Evolutionary conservation across 1,284 basidiomycete genomes (phyloP).

Genomic region (Apiotrichum gamsii): DNA sequence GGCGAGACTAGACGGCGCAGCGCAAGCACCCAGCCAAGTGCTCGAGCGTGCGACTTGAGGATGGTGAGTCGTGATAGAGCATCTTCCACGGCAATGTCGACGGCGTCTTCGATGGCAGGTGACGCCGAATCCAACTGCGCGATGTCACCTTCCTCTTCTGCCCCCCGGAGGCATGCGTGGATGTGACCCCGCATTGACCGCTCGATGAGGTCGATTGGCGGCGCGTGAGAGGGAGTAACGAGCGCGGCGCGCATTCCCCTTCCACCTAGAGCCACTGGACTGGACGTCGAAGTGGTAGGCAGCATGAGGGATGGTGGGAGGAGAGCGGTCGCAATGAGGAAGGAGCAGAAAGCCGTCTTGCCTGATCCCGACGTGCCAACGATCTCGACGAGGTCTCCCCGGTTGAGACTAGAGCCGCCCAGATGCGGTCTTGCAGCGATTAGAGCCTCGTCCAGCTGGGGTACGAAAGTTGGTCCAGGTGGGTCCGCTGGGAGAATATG

Average conservation of each 20-base stretch:
- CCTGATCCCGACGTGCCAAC: conserved; percentile 42
- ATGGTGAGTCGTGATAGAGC: neutral
- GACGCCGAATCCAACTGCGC: neutral
- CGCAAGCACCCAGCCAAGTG: conserved; percentile 18
- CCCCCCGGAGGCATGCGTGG: conserved; percentile 1
- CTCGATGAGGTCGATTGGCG: conserved; percentile 18
- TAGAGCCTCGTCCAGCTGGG: conserved; percentile 33
- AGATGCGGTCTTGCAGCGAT: conserved; percentile 24
- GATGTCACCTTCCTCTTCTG: neutral
- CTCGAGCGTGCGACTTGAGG: conserved; percentile 1
- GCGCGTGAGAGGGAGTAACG: conserved; percentile 27
- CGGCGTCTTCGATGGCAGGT: conserved; percentile 1
- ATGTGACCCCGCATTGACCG: conserved; percentile 29
- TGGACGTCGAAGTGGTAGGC: no score
- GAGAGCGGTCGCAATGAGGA: conserved; percentile 32
- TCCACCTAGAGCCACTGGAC: conserved; percentile 33
- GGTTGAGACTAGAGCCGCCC: conserved; percentile 32
- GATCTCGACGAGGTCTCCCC: conserved; percentile 45
- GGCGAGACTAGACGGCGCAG: conserved; percentile 15
- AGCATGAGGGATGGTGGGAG: conserved; percentile 20
- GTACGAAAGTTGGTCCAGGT: conserved; percentile 40
- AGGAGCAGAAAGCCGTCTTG: conserved; percentile 20
- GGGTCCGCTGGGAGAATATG: conserved; percentile 37
- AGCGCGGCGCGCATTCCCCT: conserved; percentile 23
- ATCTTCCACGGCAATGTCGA: conserved; percentile 5